Base-by-base conservation (phyloP, 2,329 filamentous ascomycete genomes). In the Aureobasidium sp. region DNA sequence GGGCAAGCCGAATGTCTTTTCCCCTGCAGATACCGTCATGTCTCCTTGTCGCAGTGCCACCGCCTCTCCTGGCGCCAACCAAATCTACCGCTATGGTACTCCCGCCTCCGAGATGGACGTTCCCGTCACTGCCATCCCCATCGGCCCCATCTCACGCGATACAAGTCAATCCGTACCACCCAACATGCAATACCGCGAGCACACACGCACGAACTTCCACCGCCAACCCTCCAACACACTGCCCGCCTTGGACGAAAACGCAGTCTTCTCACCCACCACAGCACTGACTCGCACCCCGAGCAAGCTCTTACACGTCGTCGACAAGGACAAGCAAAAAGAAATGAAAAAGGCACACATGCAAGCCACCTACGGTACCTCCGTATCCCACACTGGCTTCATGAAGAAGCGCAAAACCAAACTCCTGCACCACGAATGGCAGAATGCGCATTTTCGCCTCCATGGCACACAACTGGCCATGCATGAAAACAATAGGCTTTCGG, bases 81-180 rank as follows among this genome's bases (percentile, higher is more conserved):
- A 81, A 55, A 64, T 87, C 45, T 92, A 91, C 76, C 86, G 89
- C 61, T 87, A 90, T 66, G 87, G 85, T n/a, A 95, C 90, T 0
- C 91, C 92, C 17, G 89, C 92, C 73, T 96, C 92, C 2, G 91
- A 96, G 70, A 87, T 93, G 81, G 93, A 97, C 72, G 86, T 92
- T 14, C 92, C 93, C 0, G 77, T 95, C 63, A 94, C 90, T 0
- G 83, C 87, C 2, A 79, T 92, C 47, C 84, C 85, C 1, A 69
- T 85, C 17, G 89, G 87, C 0, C 89, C 89, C 7, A 80, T 96
- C 36, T 82, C 87, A 48, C 88, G 93, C 56, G 88, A 94, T 70
- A 79, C 82, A 51, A 96, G 91, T 29, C 91, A 96, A 74, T 97
- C 92, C 5, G 93, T 97, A 0, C 93, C 93, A 47, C 93, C 93